A percentile compares a stretch with the other conserved stretches of the same genome.
Conservation (phyloP, 306 rosid species). For the Sechiopsis laciniata region DNA sequence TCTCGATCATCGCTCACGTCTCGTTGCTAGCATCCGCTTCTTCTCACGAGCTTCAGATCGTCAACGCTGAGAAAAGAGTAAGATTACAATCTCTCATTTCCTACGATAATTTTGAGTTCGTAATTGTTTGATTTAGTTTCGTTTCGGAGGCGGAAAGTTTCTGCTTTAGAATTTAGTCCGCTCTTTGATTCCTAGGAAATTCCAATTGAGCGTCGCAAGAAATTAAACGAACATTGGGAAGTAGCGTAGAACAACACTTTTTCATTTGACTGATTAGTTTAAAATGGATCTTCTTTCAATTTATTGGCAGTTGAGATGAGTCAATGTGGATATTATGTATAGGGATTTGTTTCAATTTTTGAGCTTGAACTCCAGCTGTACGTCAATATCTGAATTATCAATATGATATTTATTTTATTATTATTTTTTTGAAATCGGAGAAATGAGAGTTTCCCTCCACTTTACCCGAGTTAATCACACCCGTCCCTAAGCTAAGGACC, state of each 20-base stretch:
- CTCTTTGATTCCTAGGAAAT: constrained; percentile 1
- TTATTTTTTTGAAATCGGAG: too few species aligned
- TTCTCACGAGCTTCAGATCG: constrained; percentile 56
- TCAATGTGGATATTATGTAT: not conserved
- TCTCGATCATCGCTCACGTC: constrained; percentile 33
- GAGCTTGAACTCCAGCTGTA: not conserved
- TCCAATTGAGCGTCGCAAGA: not conserved
- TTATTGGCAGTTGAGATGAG: not conserved
- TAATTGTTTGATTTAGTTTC: not conserved
- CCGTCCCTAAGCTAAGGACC: too few species aligned
- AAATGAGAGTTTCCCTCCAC: too few species aligned
- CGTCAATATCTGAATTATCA: not conserved
- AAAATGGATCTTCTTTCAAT: not conserved
- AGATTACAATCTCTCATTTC: constrained; percentile 22
- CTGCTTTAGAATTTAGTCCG: too few species aligned
- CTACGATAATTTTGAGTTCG: not conserved
- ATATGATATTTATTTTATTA: too few species aligned
- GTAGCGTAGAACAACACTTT: not conserved
- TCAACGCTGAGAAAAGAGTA: constrained; percentile 93
- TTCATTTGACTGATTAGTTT: not conserved
- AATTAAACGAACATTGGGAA: not conserved
- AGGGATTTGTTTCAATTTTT: not conserved
- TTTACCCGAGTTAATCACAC: too few species aligned
- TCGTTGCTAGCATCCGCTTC: constrained; percentile 34
- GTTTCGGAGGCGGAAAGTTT: not conserved